Conservation (phyloP, 73 alveolate genomes). For the Paramecium octaurelia region DNA sequence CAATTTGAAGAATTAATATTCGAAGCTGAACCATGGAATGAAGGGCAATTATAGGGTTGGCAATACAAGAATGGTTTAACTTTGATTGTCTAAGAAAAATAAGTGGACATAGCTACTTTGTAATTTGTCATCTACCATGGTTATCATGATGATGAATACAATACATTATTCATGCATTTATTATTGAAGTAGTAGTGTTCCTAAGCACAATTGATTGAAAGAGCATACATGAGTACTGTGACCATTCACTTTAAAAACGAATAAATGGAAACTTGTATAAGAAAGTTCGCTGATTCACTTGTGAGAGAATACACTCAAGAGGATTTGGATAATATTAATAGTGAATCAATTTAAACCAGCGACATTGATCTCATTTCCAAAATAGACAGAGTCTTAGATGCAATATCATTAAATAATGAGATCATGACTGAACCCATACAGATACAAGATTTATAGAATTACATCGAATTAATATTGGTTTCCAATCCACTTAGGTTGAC, state of each 20-base stretch:
- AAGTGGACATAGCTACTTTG: not conserved
- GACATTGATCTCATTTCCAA: not conserved
- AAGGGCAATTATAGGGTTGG: constrained; percentile 27
- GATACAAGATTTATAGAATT: not conserved
- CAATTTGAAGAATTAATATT: not conserved
- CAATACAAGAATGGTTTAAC: constrained; percentile 9
- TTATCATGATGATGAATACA: constrained; percentile 29
- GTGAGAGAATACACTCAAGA: not conserved
- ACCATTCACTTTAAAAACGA: not conserved
- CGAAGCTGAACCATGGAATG: constrained; percentile 38
- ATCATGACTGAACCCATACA: not conserved
- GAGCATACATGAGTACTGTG: not conserved
- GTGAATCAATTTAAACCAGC: not conserved
- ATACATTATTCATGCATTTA: not conserved
- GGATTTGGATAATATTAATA: not conserved
- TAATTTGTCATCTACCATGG: not conserved
- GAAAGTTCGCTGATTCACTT: not conserved
- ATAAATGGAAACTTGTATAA: not conserved
- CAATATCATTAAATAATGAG: not conserved
- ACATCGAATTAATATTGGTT: not conserved
- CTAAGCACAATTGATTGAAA: not conserved
- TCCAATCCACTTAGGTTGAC: not conserved
- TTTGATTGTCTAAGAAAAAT: not conserved
- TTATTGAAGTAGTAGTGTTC: not conserved
- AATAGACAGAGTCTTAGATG: not conserved